These are phyloP conservation scores for Cerrena zonata DNA, from an alignment of 1,284 basidiomycete species.

Conservation along the genomic window DNA sequence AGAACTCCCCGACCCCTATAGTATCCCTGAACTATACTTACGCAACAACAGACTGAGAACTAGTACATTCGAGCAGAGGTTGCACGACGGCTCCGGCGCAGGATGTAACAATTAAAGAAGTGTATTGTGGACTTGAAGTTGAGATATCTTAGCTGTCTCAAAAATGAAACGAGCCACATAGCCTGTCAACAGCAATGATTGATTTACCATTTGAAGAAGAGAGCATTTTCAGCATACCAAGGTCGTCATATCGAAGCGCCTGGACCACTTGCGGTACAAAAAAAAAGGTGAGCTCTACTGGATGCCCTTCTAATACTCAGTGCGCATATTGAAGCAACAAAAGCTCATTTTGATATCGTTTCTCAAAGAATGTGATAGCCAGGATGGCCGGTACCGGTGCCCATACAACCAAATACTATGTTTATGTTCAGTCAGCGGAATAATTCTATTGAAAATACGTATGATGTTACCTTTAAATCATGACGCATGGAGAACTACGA, in stretches of 20 bases:
- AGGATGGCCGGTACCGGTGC: slow-evolving; percentile 83
- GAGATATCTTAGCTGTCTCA: slow-evolving; percentile 95
- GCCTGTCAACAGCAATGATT: no score
- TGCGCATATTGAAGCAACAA: slow-evolving; percentile 94
- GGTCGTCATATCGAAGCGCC: slow-evolving; percentile 81
- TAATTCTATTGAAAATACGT: not conserved
- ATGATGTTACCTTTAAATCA: slow-evolving; percentile 63
- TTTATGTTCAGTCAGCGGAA: slow-evolving; percentile 22
- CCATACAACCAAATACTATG: slow-evolving; percentile 89
- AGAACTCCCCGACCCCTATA: no score
- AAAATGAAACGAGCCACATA: slow-evolving; percentile 96
- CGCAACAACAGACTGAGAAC: no score
- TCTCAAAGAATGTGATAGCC: slow-evolving; percentile 84
- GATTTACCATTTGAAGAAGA: no score
- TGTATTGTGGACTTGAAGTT: slow-evolving; percentile 98
- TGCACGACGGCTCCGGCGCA: slow-evolving; percentile 87
- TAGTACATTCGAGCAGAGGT: slow-evolving; percentile 48
- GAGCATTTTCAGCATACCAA: no score
- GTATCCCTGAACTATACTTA: no score
- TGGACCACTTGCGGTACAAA: slow-evolving; percentile 99
- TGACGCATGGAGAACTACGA: slow-evolving; percentile 51
- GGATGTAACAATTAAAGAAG: slow-evolving; percentile 99
- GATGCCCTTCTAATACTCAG: slow-evolving; percentile 90
- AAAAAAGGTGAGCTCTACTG: slow-evolving; percentile 94
- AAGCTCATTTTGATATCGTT: slow-evolving; percentile 78